Base-by-base conservation (phyloP, 257 asterid species). In the Capsicum pubescens region DNA sequence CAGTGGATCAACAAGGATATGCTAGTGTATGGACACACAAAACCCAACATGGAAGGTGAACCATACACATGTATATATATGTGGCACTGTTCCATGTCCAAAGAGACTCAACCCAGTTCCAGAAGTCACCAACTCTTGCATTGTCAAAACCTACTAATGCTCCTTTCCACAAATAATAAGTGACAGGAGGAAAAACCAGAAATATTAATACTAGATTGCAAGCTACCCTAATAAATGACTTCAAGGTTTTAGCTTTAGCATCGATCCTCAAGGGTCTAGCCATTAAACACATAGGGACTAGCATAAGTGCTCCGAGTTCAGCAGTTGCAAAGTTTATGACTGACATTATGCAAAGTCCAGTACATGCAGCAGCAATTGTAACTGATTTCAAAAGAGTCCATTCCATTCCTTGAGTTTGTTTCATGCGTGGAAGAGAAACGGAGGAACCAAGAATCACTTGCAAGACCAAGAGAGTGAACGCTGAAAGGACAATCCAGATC, bases 51-150 rank as follows among this genome's bases (percentile, higher is more conserved):
- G 99, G 98, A 68, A 95, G 97, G 87, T 97, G 97, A 87, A 97
- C 95, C 91, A 90, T 88, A 81, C 97, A 92, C 70, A 93, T 84
- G 83, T 90, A 95, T 60, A 95, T 88, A 56, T 94, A 96, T 3
- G 99, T 92, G 14, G 98, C 98, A 89, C 98, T 97, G 72, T 92
- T 93, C 98, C 99, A 97, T 26, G 85, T 88, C 98, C 98, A 93
- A 80, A 95, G 93, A 55, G 97, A 90, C 89, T 91, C 98, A 2
- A 86, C 89, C 98, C 98, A 95, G 66, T 78, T 84, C 99, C 99
- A 97, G 84, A 95, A 95, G 57, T 96, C 99, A 21, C 90, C 91
- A 8, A 92, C 78, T 69, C 89, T 85, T 79, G 89, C 42, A 82
- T 84, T 87, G 74, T 85, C 93, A 64, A 88, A 89, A 74, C 98